Conservation (phyloP, 306 rosid species). For the Trichosanthes truncata region DNA sequence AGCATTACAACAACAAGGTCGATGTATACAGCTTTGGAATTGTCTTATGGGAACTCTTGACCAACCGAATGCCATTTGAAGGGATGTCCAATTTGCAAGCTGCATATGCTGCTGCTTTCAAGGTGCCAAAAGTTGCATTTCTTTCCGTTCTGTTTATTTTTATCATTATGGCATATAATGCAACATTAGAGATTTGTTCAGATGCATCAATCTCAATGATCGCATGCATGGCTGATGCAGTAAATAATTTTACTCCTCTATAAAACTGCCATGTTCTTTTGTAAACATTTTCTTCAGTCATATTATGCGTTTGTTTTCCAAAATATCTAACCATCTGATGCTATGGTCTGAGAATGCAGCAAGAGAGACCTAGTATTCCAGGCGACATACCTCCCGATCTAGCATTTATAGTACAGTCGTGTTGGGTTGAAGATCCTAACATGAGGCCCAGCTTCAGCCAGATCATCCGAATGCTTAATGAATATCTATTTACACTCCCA, state of each 20-base stretch:
- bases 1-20: constrained; percentile 94
- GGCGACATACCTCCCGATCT: constrained; percentile 69
- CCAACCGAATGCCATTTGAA: constrained; percentile 98
- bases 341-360: constrained; percentile 56
- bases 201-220: not conserved
- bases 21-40: constrained; percentile 98
- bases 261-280: not conserved
- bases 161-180: not conserved
- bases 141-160: not conserved
- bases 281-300: not conserved
- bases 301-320: not conserved
- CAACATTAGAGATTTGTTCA: not conserved
- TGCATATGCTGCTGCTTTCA: constrained; percentile 98
- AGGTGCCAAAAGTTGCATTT: constrained; percentile 37
- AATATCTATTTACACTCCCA: constrained; percentile 51
- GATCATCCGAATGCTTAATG: constrained; percentile 77
- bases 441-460: constrained; percentile 80
- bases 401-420: constrained; percentile 71
- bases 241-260: not conserved
- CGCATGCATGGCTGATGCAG: not conserved
- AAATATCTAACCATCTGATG: constrained; percentile 5
- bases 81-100: constrained; percentile 99
- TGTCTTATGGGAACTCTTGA: constrained; percentile 91
- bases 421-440: constrained; percentile 94
- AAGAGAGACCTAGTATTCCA: constrained; percentile 74